phyloP scores from a whole-genome alignment of 768 basidiomycete genomes.

The Boletus rubescentipes region DNA sequence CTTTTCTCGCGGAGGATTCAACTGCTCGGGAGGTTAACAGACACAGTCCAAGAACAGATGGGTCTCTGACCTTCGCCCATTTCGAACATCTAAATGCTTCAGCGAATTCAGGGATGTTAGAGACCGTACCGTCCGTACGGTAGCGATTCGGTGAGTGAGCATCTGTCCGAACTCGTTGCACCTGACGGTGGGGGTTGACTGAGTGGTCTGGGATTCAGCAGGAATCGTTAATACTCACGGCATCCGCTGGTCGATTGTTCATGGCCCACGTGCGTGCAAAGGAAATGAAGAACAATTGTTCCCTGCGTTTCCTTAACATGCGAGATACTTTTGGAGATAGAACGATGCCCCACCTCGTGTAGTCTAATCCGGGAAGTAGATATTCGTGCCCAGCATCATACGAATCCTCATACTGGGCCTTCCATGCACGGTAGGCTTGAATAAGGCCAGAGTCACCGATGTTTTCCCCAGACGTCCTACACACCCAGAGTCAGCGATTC shows the following conservation, averaged over 20 bases:
- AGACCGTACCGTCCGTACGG: conserved; percentile 84
- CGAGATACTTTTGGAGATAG: not conserved
- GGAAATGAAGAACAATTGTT: conserved; percentile 93
- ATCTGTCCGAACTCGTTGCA: conserved; percentile 80
- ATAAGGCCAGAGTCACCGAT: conserved; percentile 85
- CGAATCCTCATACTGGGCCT: conserved; percentile 65
- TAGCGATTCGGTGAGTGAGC: conserved; percentile 83
- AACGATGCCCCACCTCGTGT: conserved; percentile 52
- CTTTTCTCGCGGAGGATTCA: conserved; percentile 80
- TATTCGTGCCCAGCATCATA: conserved; percentile 60
- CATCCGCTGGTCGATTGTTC: conserved; percentile 75
- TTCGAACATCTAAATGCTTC: conserved; percentile 80
- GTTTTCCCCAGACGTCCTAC: conserved; percentile 87
- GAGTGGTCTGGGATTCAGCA: not conserved
- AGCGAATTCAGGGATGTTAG: conserved; percentile 87
- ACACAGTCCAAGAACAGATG: not conserved
- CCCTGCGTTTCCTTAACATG: conserved; percentile 42
- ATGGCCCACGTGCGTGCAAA: conserved; percentile 88
- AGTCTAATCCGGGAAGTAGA: conserved; percentile 78
- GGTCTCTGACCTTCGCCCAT: conserved; percentile 61
- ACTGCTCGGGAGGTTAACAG: conserved; percentile 37
- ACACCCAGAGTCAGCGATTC: conserved; percentile 10
- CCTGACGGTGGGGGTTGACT: conserved; percentile 35
- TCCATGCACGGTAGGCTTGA: conserved; percentile 92
- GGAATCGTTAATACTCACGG: conserved; percentile 42